Base-by-base conservation (phyloP, 2,329 filamentous ascomycete species). In the Juglanconis oblonga region DNA sequence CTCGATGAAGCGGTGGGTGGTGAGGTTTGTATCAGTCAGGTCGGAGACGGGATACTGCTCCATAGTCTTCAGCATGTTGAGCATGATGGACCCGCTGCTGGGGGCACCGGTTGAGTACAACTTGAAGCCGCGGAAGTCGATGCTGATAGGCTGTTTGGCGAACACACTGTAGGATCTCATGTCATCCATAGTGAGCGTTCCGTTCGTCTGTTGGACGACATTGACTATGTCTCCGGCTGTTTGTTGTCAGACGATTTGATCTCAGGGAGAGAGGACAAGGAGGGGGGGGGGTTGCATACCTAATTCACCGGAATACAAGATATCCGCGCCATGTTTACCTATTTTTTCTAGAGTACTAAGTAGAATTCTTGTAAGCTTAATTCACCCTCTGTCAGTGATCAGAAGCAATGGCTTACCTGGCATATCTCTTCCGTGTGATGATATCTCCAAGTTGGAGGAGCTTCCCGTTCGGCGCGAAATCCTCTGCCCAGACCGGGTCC, bases 161-260 rank as follows among this genome's bases (percentile, higher is more conserved):
- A 83, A 78, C n/a, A 90, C 78, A 1, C 81, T 81, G 76, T 97
- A 98, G 65, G 87, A 84, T 45, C 77, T 76, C 35, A 97, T 77
- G 73, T 98, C 94, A 0, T 86, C 81, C 1, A 95, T 70, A 0
- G 91, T 93, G 87, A 97, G 92, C 10, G 86, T 94, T n/a, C 94
- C 94, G 65, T 93, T 91, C 2, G 79, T 75, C 0, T 79, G 77
- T 67, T 87, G 86, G 17, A 97, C 74, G 0, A 87, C 83, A 14
- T 83, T 76, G 67, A 97, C 87, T 58, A 88, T 93, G 0, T 87
- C 84, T 66, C 91, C 78, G 32, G 92, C 89, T 86, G 24, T 74
- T 75, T 56, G 58, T 31, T 51, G 50, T 69, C 61, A 68, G 62
- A 9, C 6, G 6, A 17, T 24, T n/a, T 50, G 2, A 49, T n/a